Percentiles rank a stretch among this genome's conserved stretches.
Conservation (phyloP, 169 alveolate species). For the Theileria luwenshuni region DNA sequence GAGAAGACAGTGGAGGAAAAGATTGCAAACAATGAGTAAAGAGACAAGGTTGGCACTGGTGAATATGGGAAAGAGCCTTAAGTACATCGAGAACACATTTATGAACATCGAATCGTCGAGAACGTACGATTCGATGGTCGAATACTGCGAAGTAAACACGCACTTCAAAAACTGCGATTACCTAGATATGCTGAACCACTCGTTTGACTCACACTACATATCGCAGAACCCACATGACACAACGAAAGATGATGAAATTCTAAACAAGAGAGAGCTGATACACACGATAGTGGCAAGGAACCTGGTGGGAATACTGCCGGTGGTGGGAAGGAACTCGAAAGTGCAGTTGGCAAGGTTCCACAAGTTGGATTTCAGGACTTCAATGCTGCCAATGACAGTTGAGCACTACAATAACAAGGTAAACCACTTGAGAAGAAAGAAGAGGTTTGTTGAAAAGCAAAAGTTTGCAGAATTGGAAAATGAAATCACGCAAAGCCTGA, state of each 20-base stretch:
- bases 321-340: constrained; percentile 76
- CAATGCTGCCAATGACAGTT: constrained; percentile 18
- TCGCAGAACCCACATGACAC: constrained; percentile 49
- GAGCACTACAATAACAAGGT: background rate
- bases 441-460: background rate
- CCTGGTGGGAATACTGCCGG: constrained; percentile 74
- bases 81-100: constrained; percentile 49
- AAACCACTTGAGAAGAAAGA: background rate
- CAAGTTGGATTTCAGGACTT: constrained; percentile 77
- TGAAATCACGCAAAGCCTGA: background rate
- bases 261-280: constrained; percentile 60
- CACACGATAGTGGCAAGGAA: constrained; percentile 73
- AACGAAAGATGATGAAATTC: constrained; percentile 30
- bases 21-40: constrained; percentile 67
- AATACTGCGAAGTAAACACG: constrained; percentile 58
- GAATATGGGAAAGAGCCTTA: constrained; percentile 69
- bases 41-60: constrained; percentile 77
- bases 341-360: constrained; percentile 78
- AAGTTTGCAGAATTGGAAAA: background rate
- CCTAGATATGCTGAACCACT: constrained; percentile 49
- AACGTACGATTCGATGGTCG: constrained; percentile 60
- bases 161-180: constrained; percentile 42
- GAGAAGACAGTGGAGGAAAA: constrained; percentile 65
- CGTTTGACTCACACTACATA: constrained; percentile 63
- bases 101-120: constrained; percentile 46